A percentile compares a stretch with the other conserved stretches of the same genome.
Conservation (phyloP, 2,329 filamentous ascomycete genomes). For the Fusarium tuaranense region DNA sequence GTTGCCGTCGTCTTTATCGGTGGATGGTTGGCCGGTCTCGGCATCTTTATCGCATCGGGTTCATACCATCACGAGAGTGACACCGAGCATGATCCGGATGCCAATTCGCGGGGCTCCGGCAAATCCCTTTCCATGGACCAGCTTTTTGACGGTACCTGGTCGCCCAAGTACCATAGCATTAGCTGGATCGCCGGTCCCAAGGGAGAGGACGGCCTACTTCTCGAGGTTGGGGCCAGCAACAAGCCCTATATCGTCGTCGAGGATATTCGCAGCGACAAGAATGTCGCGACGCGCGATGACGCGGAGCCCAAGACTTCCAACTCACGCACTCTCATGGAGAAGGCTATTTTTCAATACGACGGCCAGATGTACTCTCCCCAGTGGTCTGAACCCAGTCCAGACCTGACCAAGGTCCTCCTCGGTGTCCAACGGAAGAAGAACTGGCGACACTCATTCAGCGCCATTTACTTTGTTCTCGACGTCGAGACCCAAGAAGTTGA, state of each 20-base stretch:
- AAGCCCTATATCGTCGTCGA: constrained; percentile 87
- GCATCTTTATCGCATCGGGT: constrained; percentile 73
- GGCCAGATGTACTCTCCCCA: constrained; percentile 67
- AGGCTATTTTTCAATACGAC: constrained; percentile 69
- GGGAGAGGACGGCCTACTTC: constrained; percentile 85
- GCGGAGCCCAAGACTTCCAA: constrained; percentile 52
- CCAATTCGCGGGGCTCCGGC: constrained; percentile 72
- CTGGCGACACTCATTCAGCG: constrained; percentile 91
- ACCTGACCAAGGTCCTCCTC: constrained; percentile 89
- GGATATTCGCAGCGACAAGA: constrained; percentile 73
- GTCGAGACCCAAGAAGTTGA: constrained; percentile 83
- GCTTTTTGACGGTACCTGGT: constrained; percentile 75
- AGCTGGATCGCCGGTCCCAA: constrained; percentile 81
- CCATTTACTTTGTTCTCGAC: constrained; percentile 91
- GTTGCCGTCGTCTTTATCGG: constrained; percentile 70
- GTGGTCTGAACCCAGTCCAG: constrained; percentile 79
- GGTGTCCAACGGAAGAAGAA: constrained; percentile 78
- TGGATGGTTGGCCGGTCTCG: constrained; percentile 76
- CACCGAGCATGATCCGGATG: constrained; percentile 75
- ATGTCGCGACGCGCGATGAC: constrained; percentile 50
- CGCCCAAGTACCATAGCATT: constrained; percentile 72
- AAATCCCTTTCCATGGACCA: constrained; percentile 81
- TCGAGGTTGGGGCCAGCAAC: constrained; percentile 74
- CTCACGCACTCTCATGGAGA: constrained; percentile 81
- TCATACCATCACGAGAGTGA: constrained; percentile 73